Evolutionary conservation across 2,329 filamentous ascomycete species (phyloP).

Genomic region (Fusarium subtropicale): DNA sequence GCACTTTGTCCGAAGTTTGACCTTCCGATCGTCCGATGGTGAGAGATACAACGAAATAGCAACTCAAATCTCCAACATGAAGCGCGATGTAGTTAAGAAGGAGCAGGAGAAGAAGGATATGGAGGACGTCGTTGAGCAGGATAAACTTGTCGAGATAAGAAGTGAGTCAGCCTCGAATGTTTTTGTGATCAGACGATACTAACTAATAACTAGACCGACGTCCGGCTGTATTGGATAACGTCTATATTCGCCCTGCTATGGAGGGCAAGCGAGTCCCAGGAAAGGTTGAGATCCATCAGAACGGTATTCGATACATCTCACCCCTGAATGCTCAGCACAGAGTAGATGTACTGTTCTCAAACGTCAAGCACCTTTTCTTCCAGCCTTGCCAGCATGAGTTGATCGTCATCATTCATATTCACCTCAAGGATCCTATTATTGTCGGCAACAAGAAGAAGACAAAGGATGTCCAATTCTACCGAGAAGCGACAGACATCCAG

Average conservation of each 20-base stretch:
- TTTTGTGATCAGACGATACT: slow-evolving; percentile 47
- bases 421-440: slow-evolving; percentile 97
- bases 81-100: slow-evolving; percentile 89
- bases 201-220: slow-evolving; percentile 78
- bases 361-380: slow-evolving; percentile 98
- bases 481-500: slow-evolving; percentile 97
- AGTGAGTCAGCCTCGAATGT: slow-evolving; percentile 66
- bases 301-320: slow-evolving; percentile 95
- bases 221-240: slow-evolving; percentile 89
- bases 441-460: slow-evolving; percentile 98
- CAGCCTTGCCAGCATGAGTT: slow-evolving; percentile 96
- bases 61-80: slow-evolving; percentile 93
- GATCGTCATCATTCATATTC: slow-evolving; percentile 97
- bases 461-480: slow-evolving; percentile 97
- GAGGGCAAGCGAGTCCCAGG: slow-evolving; percentile 97
- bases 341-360: slow-evolving; percentile 96
- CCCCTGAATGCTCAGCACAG: slow-evolving; percentile 82
- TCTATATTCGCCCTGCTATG: slow-evolving; percentile 94
- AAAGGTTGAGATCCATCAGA: slow-evolving; percentile 97
- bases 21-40: slow-evolving; percentile 91
- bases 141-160: slow-evolving; percentile 94
- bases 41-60: slow-evolving; percentile 91
- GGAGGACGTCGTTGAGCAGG: slow-evolving; percentile 98
- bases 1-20: slow-evolving; percentile 95
- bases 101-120: slow-evolving; percentile 99